Evolutionary conservation across 2,329 filamentous ascomycete genomes (phyloP), one percentile per base, ranked within the genome.

Genomic region (Cladophialophora bantiana): DNA sequence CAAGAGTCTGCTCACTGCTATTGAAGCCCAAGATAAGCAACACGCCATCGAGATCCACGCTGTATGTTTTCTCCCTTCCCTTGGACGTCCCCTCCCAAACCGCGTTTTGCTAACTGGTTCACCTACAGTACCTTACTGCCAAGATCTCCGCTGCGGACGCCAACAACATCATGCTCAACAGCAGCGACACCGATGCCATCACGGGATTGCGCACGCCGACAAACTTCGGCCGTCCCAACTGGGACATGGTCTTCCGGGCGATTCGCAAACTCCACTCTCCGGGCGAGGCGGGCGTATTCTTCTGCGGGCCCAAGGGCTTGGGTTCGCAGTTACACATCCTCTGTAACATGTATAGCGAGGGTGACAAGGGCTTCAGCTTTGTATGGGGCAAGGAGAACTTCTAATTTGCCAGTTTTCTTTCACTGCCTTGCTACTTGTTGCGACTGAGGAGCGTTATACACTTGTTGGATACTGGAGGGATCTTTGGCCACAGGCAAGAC

Each of bases 111-210:
- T 20, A n/a, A 53, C 35, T 26, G 36, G 31, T 36, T 31, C 26
- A 62, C 32, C 36, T 62, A 57, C 63, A 85, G 82, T 96, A 95
- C 77, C 85, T 96, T 65, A 95, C 92, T 2, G 92, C 91, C 74
- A 93, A 91, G 83, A 93, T 94, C 81, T 93, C 93, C 82, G 86
- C 88, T 32, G 91, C 94, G 77, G 92, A 94, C 75, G 91, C 91
- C 58, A 93, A 91, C 54, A 94, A 95, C 81, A 94, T 95, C 81
- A 94, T 94, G 91, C 93, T 94, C 83, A 94, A 94, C 81, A 67
- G 57, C 75, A 90, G 90, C 71, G 90, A 94, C 77, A 90, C 90
- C 78, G 91, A 95, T 77, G 88, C 91, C 74, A 94, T 95, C 76
- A 95, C 92, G 0, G 92, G 92, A 62, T 85, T 95, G 35, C 86